Base-by-base conservation (phyloP, 202 grass and related monocot genomes). In the Zizania palustris region DNA sequence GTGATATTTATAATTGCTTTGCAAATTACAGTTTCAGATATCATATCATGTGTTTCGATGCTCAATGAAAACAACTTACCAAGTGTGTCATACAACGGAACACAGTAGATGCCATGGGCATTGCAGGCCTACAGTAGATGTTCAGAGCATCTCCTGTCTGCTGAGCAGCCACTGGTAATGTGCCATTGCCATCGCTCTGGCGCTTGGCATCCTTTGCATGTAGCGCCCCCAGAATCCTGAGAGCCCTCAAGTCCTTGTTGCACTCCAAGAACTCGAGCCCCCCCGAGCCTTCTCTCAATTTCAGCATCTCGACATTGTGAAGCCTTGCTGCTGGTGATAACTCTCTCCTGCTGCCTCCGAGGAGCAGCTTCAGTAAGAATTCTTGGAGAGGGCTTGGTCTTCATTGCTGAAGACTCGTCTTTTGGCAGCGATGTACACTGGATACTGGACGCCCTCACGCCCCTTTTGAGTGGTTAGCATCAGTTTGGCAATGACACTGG, bases 61-160 rank as follows among this genome's bases (percentile, higher is more conserved):
- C 45, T 67, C 49, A 56, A 66, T 16, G 57, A 43, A 84, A 79
- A 60, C 21, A 63, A 68, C 78, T 67, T 87, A 98, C 96, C 96
- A 83, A 98, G 91, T 38, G 96, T 98, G 72, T 98, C 96, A 70
- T 98, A 98, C 46, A 98, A 80, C 11, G 96, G 96, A 83, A 92
- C 96, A 85, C 91, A 98, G 62, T 89, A 92, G 38, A 98, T 85
- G 72, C 96, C 96, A 87, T 95, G 89, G 75, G 96, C 89, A 84
- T 95, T 98, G 87, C 96, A 95, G 69, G 91, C 91, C 96, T 98
- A 82, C 38, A 86, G 51, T 50, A 65, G n/a, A n/a, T 88, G 65
- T 38, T 56, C 11, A 38, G 62, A 39, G 71, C 72, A 63, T 75
- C 59, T 73, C 63, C 71, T 89, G 65, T 72, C 61, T 60, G 56